phyloP scores from a whole-genome alignment of 1,284 basidiomycete genomes.

The Irpex rosettiformis region DNA sequence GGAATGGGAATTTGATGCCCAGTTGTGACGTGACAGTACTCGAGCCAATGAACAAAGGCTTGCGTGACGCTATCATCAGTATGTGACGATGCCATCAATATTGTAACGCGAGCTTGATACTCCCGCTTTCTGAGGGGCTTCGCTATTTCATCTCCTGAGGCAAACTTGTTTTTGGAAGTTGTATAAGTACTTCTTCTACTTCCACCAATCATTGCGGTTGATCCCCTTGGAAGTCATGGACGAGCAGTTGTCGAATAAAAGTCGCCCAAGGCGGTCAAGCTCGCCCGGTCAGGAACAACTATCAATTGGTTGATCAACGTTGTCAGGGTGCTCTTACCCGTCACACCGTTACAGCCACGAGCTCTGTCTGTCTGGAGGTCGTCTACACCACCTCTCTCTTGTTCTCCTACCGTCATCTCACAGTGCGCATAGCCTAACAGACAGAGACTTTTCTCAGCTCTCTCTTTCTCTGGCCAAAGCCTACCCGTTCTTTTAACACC shows the following conservation, averaged over 20 bases:
- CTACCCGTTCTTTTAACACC: not conserved
- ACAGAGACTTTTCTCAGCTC: not conserved
- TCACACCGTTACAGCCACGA: no score
- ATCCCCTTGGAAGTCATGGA: no score
- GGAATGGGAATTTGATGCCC: no score
- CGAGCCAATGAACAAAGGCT: not conserved
- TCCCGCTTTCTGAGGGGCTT: no score
- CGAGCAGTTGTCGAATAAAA: not conserved
- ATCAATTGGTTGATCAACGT: not conserved
- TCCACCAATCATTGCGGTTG: not conserved
- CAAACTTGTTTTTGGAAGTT: not conserved
- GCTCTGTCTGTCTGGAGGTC: not conserved
- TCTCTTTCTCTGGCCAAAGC: not conserved
- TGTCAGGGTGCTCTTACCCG: not conserved
- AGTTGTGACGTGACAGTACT: no score
- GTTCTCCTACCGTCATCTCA: not conserved
- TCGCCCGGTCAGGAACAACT: not conserved
- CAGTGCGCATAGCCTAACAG: not conserved
- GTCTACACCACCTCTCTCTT: not conserved
- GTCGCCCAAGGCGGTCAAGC: not conserved
- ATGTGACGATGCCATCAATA: not conserved
- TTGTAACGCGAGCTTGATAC: no score
- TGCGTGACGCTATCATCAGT: not conserved
- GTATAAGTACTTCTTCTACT: not conserved
- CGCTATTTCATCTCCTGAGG: not conserved